Evolutionary conservation across 768 basidiomycete genomes (phyloP), one percentile per base, ranked within the genome.

Genomic region (Megacollybia marginata): DNA sequence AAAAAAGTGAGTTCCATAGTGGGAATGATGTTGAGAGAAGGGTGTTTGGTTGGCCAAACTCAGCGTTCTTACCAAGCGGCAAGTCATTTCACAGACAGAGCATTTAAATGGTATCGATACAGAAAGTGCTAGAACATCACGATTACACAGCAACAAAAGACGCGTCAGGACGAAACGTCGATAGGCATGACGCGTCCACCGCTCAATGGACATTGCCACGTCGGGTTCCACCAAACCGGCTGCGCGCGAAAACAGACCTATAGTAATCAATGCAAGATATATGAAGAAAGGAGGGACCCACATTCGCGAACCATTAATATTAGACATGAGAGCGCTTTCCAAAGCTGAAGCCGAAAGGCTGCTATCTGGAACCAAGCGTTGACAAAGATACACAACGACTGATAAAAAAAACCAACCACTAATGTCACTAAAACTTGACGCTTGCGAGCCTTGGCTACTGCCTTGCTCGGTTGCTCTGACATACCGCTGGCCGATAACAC

Each of bases 381-480:
- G 16, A 49, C 23, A 9, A 28, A 16, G 9, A 32, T 13, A 11
- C 47, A 15, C 34, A 18, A 10, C 48, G 6, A 20, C 9, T 13
- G 12, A 2, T 13, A 6, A 33, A 9, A 16, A n/a, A 15, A 48
- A 18, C 78, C 59, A 57, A 89, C 90, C 89, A 57, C 90, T 92
- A 42, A 92, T 59, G 59, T 92, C 90, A 59, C 89, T 92, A 57
- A 92, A 90, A 62, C 90, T 78, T 6, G 88, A 90, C 0, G 88
- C 79, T 40, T 83, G 80, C 19, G 88, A 90, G 2, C 81, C 80
- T 46, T 84, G 76, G 54, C 70, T 79, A 55, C 85, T 85, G 42
- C 73, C 74, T 48, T 78, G 73, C 49, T 83, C 79, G 55, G 77
- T 78, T 34, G 64, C 59, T 16, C 74, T 71, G 47, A 69, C 64